Base-by-base conservation (phyloP, 371 early-diverging fungal genomes). In the Coemansia sp. region DNA sequence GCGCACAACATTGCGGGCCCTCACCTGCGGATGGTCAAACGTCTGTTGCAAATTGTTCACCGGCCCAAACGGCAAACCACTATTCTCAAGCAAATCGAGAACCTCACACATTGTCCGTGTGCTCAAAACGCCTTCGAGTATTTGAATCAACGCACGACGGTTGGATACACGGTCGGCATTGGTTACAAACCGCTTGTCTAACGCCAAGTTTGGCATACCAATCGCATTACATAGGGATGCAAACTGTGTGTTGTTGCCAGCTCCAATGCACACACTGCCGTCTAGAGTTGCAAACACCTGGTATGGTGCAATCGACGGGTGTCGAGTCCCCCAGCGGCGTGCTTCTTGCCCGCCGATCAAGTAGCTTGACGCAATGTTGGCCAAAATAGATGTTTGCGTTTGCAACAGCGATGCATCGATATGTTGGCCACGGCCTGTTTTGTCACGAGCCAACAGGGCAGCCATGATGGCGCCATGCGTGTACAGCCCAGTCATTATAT, bases 301-400 rank as follows among this genome's bases (percentile, higher is more conserved):
- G 75, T 96, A 96, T 21, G 97, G 97, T 2, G 94, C 97, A 54
- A 96, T 95, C 1, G 94, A 90, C 2, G 92, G 86, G 72, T 96
- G 97, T 1, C 87, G 82, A 2, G 95, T 93, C 9, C 96, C 97
- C 90, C 89, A 89, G 18, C 96, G 86, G 62, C 82, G 81, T 0
- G 91, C 93, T 75, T 94, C 93, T 62, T 83, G 57, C 2, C 88
- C 89, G 9, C 92, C 94, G 40, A 95, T 88, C 59, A 96, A 80
- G 75, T 90, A 95, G 66, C 86, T 92, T 53, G 90, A 89, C 3
- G 88, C 94, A 60, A 96, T 92, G 72, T 96, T 96, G 62, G 91
- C 94, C 33, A 96, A 77, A 1, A 93, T 85, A 1, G 94, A 89
- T 6, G 93, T 89, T 81, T 96, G 97, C 26, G 88, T 87, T 66